Evolutionary conservation across 106 monocot genomes (phyloP), one percentile per base, ranked within the genome.

Genomic region (Allium cepa): DNA sequence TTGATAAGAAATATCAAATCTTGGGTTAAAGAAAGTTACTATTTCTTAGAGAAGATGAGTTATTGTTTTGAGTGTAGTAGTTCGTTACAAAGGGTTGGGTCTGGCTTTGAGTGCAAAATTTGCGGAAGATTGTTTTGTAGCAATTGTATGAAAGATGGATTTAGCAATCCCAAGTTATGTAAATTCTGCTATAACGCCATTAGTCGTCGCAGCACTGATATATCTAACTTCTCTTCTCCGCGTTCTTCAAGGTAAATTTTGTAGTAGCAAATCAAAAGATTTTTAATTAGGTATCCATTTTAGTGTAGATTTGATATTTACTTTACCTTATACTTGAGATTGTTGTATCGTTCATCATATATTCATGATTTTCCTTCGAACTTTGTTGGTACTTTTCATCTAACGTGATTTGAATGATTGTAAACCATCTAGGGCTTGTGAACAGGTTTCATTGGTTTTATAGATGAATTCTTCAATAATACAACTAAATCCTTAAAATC

Each of bases 61-160:
- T 49, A 48, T 28, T 91, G 87, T 72, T 53, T 22, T 12, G 77
- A 77, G 36, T 87, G 83, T 63, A 62, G 36, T 12, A 27, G 52
- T 55, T 2, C 15, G 53, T 55, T 55, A 12, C 53, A 11, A 15
- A 15, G 53, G 1, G 13, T 15, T 11, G 53, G 53, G 1, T 15
- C 10, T 5, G 73, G 62, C 17, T 17, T 45, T 58, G 68, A 56
- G 6, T 84, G 84, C 63, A 46, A 67, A 47, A 62, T 66, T 52
- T 82, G 88, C 64, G 67, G 82, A 4, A 53, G 66, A 9, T 8
- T 71, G 57, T 68, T 80, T 72, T 82, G 82, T 57, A 12, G 48
- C 10, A 77, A 83, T 16, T 86, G 86, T 49, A 71, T 77, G 66
- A 60, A 70, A 51, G 64, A 46, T 11, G 59, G 15, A 15, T 53